These are phyloP conservation scores for Ceratocystis harringtonii DNA, from an alignment of 2,329 filamentous ascomycete genomes.

Conservation along the genomic window DNA sequence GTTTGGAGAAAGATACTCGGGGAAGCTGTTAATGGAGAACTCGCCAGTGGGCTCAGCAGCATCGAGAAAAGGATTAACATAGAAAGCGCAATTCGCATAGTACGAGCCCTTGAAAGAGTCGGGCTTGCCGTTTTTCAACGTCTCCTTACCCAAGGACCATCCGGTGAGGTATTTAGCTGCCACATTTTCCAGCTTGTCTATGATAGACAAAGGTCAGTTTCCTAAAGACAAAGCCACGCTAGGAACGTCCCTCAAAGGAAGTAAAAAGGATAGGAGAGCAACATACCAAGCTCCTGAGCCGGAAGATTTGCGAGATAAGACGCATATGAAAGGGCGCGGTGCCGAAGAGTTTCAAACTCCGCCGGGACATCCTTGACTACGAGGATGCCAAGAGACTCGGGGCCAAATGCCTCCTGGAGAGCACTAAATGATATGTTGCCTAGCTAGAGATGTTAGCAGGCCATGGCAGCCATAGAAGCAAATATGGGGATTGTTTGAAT, in stretches of 20 bases:
- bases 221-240: not conserved
- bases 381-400: constrained; percentile 79
- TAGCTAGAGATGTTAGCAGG: constrained; percentile 23
- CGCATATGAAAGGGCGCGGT: constrained; percentile 64
- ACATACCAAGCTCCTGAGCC: constrained; percentile 51
- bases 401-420: constrained; percentile 71
- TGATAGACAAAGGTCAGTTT: constrained; percentile 9
- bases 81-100: constrained; percentile 72
- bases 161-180: constrained; percentile 51
- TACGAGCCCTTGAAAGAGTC: constrained; percentile 73
- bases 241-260: too few species aligned
- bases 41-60: constrained; percentile 44
- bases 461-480: constrained; percentile 8
- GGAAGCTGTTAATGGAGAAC: constrained; percentile 49
- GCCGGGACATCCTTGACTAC: constrained; percentile 74
- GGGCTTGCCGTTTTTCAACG: constrained; percentile 59
- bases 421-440: constrained; percentile 52
- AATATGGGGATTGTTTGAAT: constrained; percentile 20
- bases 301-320: constrained; percentile 79
- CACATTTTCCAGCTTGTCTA: constrained; percentile 43
- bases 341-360: constrained; percentile 56
- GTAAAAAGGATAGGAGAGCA: not conserved
- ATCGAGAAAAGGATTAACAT: constrained; percentile 47
- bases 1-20: constrained; percentile 81
- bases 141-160: constrained; percentile 74